Conservation (phyloP, 495 filamentous ascomycete genomes). For the Cercophora scortea region DNA sequence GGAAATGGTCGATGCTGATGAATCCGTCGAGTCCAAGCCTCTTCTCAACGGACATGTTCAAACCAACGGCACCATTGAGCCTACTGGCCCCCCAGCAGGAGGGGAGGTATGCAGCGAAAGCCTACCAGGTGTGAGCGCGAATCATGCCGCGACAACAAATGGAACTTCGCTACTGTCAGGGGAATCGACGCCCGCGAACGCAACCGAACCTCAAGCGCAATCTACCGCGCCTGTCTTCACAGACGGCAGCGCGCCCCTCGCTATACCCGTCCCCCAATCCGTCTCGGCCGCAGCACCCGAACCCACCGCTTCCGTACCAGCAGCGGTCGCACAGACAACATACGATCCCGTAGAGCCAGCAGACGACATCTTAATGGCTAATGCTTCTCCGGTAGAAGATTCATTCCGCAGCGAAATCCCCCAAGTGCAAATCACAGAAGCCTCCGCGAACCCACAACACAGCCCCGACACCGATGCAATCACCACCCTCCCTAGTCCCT, state of each 20-base stretch:
- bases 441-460: slow-evolving; percentile 12
- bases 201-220: not conserved
- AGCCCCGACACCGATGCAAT: slow-evolving; percentile 29
- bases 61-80: not conserved
- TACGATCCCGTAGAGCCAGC: slow-evolving; percentile 25
- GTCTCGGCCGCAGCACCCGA: too few relatives aligned
- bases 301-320: too few relatives aligned
- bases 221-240: not conserved
- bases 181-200: not conserved
- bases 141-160: not conserved
- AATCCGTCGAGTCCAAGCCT: slow-evolving; percentile 17
- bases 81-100: not conserved
- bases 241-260: not conserved
- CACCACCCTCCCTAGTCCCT: slow-evolving; percentile 31
- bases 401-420: not conserved
- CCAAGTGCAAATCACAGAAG: slow-evolving; percentile 17
- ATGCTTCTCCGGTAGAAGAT: slow-evolving; percentile 19
- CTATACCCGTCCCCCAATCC: not conserved
- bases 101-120: not conserved
- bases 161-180: not conserved
- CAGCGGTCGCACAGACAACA: too few relatives aligned
- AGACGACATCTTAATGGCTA: slow-evolving; percentile 41
- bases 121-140: not conserved
- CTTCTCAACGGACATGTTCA: not conserved
- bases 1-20: slow-evolving; percentile 27